phyloP scores from a whole-genome alignment of 139 green algal genomes.

The Chloropicon primus region DNA sequence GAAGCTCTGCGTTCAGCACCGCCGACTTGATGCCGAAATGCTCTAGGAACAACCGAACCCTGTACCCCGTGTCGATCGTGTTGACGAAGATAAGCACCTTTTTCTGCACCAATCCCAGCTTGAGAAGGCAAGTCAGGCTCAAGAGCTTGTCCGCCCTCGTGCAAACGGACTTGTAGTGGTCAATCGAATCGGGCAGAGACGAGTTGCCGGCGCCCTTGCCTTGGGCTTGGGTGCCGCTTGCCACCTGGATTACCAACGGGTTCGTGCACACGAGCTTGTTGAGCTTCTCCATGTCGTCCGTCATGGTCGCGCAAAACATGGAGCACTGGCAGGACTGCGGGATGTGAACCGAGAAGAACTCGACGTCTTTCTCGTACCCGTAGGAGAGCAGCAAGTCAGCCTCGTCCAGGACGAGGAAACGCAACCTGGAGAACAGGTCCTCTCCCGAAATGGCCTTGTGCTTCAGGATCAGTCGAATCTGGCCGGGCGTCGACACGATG shows the following conservation, averaged over 20 bases:
- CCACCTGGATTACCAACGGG: constrained; percentile 44
- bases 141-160: constrained; percentile 8
- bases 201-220: constrained; percentile 1
- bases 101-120: not conserved
- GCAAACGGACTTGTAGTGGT: not conserved
- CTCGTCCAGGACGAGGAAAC: constrained; percentile 81
- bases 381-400: constrained; percentile 88
- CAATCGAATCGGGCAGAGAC: not conserved
- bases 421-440: constrained; percentile 27
- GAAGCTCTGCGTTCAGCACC: constrained; percentile 66
- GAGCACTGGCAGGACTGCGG: constrained; percentile 71
- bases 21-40: constrained; percentile 69
- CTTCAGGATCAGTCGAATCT: constrained; percentile 35
- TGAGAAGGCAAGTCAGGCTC: constrained; percentile 3
- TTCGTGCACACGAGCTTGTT: constrained; percentile 80
- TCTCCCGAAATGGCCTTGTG: constrained; percentile 30
- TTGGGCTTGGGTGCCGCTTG: not conserved
- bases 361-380: constrained; percentile 76
- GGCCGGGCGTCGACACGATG: constrained; percentile 66
- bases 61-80: constrained; percentile 55
- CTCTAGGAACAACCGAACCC: constrained; percentile 65
- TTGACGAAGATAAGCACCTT: constrained; percentile 82
- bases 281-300: constrained; percentile 48
- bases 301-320: constrained; percentile 80
- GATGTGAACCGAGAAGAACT: constrained; percentile 42